phyloP scores from a whole-genome alignment of 805 yeast species.

The Starmerella sp. region DNA sequence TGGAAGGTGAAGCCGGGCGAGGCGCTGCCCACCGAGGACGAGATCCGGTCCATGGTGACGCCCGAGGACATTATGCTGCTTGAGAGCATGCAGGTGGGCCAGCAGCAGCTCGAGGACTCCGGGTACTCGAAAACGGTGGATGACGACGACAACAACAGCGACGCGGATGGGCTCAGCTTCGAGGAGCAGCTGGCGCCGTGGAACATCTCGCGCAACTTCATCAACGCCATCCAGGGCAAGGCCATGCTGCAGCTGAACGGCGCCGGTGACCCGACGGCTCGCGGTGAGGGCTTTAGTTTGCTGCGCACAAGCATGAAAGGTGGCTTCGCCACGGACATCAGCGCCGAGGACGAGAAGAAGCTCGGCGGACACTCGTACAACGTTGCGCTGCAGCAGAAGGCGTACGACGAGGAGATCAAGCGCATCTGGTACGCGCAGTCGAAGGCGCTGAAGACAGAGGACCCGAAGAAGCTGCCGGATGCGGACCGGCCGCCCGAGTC shows the following conservation, averaged over 20 bases:
- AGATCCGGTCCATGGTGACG: conserved; percentile 65
- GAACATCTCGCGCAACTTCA: conserved; percentile 85
- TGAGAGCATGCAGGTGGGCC: conserved; percentile 92
- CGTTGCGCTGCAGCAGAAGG: conserved; percentile 75
- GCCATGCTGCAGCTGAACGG: conserved; percentile 94
- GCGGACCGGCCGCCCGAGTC: conserved; percentile 13
- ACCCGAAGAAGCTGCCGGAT: conserved; percentile 28
- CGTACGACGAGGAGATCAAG: conserved; percentile 81
- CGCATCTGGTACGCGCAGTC: conserved; percentile 85
- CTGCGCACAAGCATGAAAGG: conserved; percentile 90
- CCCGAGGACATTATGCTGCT: conserved; percentile 85
- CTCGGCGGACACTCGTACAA: conserved; percentile 61
- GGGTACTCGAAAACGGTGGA: conserved; percentile 40
- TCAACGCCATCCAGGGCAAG: conserved; percentile 89
- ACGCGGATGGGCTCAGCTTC: conserved; percentile 38
- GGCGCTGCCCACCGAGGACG: conserved; percentile 62
- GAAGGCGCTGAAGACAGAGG: conserved; percentile 40
- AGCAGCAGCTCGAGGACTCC: conserved; percentile 72
- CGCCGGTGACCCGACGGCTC: conserved; percentile 88
- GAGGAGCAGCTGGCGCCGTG: conserved; percentile 88
- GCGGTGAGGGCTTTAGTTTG: conserved; percentile 80
- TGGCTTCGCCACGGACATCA: conserved; percentile 46
- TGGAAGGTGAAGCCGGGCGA: conserved; percentile 77
- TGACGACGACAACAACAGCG: conserved; percentile 28
- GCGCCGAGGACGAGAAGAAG: conserved; percentile 25